Base-by-base conservation (phyloP, 1,139 yeast genomes). In the Yamadazyma dushanensis region DNA sequence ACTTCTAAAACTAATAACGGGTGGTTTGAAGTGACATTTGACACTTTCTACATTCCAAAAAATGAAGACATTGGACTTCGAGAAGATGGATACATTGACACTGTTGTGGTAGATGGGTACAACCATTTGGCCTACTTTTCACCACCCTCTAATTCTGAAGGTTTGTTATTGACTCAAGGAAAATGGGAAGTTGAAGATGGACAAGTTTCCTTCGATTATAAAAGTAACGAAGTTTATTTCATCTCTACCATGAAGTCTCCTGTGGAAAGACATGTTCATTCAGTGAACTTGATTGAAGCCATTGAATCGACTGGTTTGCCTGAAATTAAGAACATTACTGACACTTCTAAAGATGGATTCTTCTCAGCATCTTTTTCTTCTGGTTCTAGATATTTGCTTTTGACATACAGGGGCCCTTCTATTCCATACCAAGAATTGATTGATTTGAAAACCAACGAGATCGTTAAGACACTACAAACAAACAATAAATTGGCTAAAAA, bases 1-100 rank as follows among this genome's bases (percentile, higher is more conserved):
- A 55, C 66, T 3, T 61, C 58, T 32, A 43, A 44, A 2, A 65
- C 68, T 3, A 62, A 70, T 31, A 63, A 74, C 13, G 70, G 78
- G 8, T 76, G 86, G 74, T 88, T 90, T 67, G 98, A 92, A 56
- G 80, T 90, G 26, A 76, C 87, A 7, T 86, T 83, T 44, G 78
- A 82, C 46, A 80, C 94, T 0, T 61, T 76, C 22, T 82, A 63
- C 51, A 71, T 92, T 26, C 95, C 96, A 7, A 75, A 76, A 40
- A 77, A 84, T 43, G 63, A 59, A 16, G 31, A 59, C 1, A 44
- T 51, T 21, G 73, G 76, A 8, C 59, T 78, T 32, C 38, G 50
- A 11, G 41, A 59, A 18, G 80, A 76, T 49, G 83, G 83, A 0
- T 77, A 76, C 46, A 67, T 77, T 33, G 82, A 77, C 47, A 61